phyloP scores from a whole-genome alignment of 2,329 filamentous ascomycete species.

The Colletotrichum tropicicola region DNA sequence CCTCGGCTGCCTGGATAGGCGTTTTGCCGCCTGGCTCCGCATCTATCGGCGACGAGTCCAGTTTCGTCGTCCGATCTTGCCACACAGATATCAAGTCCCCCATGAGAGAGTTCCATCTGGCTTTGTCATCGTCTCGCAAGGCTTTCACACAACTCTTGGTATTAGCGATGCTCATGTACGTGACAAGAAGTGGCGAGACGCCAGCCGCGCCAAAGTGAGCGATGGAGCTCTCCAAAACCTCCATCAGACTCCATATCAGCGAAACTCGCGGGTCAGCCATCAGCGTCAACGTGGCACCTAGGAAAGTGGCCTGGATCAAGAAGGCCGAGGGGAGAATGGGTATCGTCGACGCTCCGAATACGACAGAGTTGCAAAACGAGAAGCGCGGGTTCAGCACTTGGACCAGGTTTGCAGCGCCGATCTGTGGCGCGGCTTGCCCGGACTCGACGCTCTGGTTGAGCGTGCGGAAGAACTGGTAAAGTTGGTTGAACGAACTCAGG shows the following conservation, averaged over 20 bases:
- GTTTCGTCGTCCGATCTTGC: conserved; percentile 29
- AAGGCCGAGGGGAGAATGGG: conserved; percentile 46
- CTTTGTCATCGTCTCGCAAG: conserved; percentile 44
- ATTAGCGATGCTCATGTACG: conserved; percentile 46
- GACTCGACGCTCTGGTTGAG: conserved; percentile 38
- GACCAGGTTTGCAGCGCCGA: conserved; percentile 40
- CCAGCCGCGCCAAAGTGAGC: conserved; percentile 42
- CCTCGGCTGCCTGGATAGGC: conserved; percentile 6
- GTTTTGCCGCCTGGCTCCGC: conserved; percentile 32
- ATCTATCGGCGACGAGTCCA: conserved; percentile 26
- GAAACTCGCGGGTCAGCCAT: conserved; percentile 43
- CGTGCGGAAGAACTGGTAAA: conserved; percentile 48
- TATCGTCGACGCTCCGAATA: conserved; percentile 42
- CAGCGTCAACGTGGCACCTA: conserved; percentile 45
- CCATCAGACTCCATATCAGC: conserved; percentile 46
- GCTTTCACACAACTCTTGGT: conserved; percentile 40
- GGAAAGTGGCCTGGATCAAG: conserved; percentile 46
- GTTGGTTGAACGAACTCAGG: conserved; percentile 52
- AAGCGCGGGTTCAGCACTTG: conserved; percentile 44
- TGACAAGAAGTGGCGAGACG: conserved; percentile 44
- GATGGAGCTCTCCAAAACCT: conserved; percentile 41
- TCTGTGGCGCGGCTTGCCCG: conserved; percentile 28
- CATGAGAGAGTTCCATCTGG: conserved; percentile 41
- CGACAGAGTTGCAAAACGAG: conserved; percentile 48
- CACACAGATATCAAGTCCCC: conserved; percentile 38